Evolutionary conservation across 306 rosid species (phyloP), one percentile per base, ranked within the genome.

Genomic region (Casuarina glauca): DNA sequence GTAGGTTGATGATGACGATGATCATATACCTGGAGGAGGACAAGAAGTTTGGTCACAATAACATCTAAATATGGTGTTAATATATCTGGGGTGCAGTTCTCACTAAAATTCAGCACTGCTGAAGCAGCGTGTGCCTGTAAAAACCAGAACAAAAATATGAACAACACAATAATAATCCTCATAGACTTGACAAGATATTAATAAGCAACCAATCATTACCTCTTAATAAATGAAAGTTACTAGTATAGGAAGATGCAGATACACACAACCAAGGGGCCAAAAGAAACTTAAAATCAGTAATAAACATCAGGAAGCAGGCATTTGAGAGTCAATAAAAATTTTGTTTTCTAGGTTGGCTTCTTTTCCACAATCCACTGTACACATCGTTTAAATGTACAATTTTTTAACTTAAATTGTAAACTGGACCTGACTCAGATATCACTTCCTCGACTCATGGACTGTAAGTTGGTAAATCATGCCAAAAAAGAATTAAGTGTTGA

Each of bases 111-210:
- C 44, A 90, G 86, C 68, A 88, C 90, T 17, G 96, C 96, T 69
- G 96, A 90, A 72, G 96, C 96, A 60, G 96, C 96, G 80, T 88
- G 96, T 53, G 96, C 96, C 96, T 88, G 90, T 48, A 77, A 78
- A 46, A 57, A 49, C 66, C 58, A 81, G 53, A 44, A 11, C 49
- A 66, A 46, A 9, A 49, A 52, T 53, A 80, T 26, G 9, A 49
- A 46, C 51, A 46, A 46, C 2, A 46, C 12, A 46, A 46, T 11
- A 46, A 46, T 46, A 11, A 6, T 46, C 11, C 11, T 11, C 51
- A 2, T 11, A 46, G 51, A 8, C 10, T 46, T 46, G 51, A 46
- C 7, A 46, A 6, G 11, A 46, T 7, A 46, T 46, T 44, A 44
- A 44, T 44, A 44, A 44, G 48, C 8, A 44, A 44, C 5, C 32